These are phyloP conservation scores for Breviolum minutum DNA, from an alignment of 73 alveolate genomes.

Conservation along the genomic window DNA sequence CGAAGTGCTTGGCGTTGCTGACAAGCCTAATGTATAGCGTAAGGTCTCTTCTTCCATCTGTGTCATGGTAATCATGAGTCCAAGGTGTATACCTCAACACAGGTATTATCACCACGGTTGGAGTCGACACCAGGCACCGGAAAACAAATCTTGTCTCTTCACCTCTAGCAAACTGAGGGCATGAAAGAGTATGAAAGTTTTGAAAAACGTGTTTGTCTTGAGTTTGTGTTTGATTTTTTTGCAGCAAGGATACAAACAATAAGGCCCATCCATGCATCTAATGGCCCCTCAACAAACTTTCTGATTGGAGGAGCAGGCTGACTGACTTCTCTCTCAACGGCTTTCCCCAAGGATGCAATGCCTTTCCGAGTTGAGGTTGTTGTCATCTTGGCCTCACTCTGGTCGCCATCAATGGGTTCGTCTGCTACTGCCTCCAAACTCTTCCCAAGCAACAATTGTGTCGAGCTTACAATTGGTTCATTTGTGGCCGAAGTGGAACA, in stretches of 20 bases:
- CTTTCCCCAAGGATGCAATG: not conserved
- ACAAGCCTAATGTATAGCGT: not conserved
- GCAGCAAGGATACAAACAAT: not conserved
- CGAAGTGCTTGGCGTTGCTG: not conserved
- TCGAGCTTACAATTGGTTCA: not conserved
- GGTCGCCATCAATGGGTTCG: not conserved
- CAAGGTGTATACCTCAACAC: not conserved
- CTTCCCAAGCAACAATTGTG: not conserved
- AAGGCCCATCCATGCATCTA: conserved; percentile 32
- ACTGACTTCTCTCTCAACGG: not conserved
- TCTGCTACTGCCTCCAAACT: not conserved
- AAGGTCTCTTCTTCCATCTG: not conserved
- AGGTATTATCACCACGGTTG: too few species aligned
- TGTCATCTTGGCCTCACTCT: not conserved
- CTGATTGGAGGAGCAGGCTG: not conserved
- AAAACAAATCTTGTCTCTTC: too few species aligned
- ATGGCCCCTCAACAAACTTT: conserved; percentile 1
- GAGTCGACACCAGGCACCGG: not conserved
- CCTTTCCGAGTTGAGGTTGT: not conserved
- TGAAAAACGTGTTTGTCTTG: not conserved
- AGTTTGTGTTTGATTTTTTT: too few species aligned
- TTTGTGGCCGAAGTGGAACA: not conserved
- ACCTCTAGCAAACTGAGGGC: not conserved
- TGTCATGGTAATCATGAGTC: not conserved
- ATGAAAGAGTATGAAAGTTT: not conserved